Evolutionary conservation across 23 red algal genomes (phyloP).

Genomic region (Rhodosorus marinus): DNA sequence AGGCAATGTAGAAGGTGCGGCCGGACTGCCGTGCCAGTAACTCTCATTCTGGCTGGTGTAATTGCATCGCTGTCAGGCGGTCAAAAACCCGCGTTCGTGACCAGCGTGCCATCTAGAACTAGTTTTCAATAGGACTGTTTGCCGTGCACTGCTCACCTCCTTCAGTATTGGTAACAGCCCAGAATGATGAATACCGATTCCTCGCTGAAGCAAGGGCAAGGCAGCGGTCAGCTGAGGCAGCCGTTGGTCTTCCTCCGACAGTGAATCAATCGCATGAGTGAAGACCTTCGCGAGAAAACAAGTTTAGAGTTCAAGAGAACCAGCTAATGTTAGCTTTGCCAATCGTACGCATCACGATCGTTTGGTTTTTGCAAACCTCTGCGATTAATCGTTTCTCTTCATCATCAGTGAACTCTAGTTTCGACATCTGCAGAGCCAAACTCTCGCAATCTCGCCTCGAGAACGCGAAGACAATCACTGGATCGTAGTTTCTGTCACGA

Average conservation of each 20-base stretch:
- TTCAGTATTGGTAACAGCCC: constrained; percentile 8
- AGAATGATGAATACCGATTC: constrained; percentile 32
- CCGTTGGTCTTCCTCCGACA: constrained; percentile 49
- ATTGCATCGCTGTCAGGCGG: too few species aligned
- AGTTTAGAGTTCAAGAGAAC: too few species aligned
- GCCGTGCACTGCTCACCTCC: constrained; percentile 2
- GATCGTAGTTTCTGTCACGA: constrained; percentile 43
- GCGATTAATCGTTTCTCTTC: too few species aligned
- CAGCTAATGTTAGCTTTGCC: too few species aligned
- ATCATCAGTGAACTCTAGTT: constrained; percentile 57
- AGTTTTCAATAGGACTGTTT: background rate
- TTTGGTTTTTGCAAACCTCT: too few species aligned
- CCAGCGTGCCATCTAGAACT: background rate
- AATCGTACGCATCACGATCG: too few species aligned
- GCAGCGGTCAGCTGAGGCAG: constrained; percentile 80
- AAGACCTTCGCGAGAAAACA: constrained; percentile 20
- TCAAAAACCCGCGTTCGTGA: too few species aligned
- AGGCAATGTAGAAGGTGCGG: background rate
- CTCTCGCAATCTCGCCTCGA: constrained; percentile 69
- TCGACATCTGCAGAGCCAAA: constrained; percentile 47
- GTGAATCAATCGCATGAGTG: constrained; percentile 45
- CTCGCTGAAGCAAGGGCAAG: constrained; percentile 50
- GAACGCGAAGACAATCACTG: constrained; percentile 34
- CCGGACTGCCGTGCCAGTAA: too few species aligned
- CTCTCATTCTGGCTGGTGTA: too few species aligned